Evolutionary conservation across 2,329 filamentous ascomycete genomes (phyloP).

Genomic region (Rhynchosporium secalis): DNA sequence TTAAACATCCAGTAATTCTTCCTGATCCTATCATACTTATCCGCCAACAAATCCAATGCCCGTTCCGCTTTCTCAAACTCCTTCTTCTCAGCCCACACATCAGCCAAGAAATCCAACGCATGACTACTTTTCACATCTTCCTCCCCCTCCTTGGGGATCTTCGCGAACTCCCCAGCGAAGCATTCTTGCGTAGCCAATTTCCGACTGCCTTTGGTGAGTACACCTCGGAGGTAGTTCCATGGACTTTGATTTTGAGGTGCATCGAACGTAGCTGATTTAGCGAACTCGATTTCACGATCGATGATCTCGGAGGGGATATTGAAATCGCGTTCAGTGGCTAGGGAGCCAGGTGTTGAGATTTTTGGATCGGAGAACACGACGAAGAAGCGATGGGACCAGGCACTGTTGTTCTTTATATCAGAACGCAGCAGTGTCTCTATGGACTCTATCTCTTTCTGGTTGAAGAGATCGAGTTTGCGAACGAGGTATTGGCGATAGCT

Average conservation of each 20-base stretch:
- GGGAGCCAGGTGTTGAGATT: conserved; percentile 48
- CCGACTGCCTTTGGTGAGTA: conserved; percentile 66
- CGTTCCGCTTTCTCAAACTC: conserved; percentile 63
- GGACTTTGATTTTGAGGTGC: conserved; percentile 93
- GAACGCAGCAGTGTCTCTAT: conserved; percentile 71
- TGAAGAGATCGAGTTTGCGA: conserved; percentile 64
- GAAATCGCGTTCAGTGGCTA: conserved; percentile 54
- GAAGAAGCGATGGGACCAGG: conserved; percentile 97
- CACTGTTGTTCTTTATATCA: conserved; percentile 93
- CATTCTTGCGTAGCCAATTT: conserved; percentile 47
- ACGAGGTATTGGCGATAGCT: conserved; percentile 80
- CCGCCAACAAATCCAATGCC: conserved; percentile 71
- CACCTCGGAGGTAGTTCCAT: conserved; percentile 88
- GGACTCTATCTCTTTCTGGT: conserved; percentile 63
- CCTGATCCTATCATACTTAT: conserved; percentile 88
- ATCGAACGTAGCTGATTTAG: conserved; percentile 68
- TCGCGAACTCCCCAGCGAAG: conserved; percentile 55
- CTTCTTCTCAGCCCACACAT: conserved; percentile 58
- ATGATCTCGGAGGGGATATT: conserved; percentile 62
- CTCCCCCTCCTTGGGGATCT: conserved; percentile 43
- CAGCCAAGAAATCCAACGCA: conserved; percentile 70
- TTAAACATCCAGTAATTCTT: conserved; percentile 91
- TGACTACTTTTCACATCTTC: conserved; percentile 62
- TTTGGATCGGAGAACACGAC: conserved; percentile 72
- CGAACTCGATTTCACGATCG: conserved; percentile 73